Evolutionary conservation across 306 rosid genomes (phyloP).

Genomic region (Acmispon strigosus): DNA sequence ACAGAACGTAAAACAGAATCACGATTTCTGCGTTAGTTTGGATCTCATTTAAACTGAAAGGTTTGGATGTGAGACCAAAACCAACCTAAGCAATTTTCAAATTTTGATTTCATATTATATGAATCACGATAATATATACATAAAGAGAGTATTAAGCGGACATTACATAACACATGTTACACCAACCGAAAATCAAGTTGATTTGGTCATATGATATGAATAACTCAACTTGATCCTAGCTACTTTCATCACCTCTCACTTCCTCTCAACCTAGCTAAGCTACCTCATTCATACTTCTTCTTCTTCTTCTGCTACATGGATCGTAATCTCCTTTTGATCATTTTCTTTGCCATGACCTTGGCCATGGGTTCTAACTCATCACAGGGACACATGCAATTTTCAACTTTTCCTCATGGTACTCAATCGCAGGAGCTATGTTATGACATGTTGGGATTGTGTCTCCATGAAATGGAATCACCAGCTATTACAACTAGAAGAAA

Average conservation of each 20-base stretch:
- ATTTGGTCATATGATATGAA: not conserved
- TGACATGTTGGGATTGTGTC: constrained; percentile 23
- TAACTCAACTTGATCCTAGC: not conserved
- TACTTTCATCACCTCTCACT: not conserved
- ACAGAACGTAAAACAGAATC: constrained; percentile 6
- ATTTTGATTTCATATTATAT: not conserved
- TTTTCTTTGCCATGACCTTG: not conserved
- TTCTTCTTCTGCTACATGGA: constrained; percentile 2
- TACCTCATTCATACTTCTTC: not conserved
- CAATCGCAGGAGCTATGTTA: not conserved
- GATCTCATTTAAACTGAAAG: not conserved
- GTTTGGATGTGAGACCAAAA: not conserved
- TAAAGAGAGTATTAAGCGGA: not conserved
- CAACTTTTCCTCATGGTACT: not conserved
- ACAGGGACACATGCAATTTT: not conserved
- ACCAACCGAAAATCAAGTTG: not conserved
- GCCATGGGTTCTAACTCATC: constrained; percentile 7
- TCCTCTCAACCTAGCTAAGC: not conserved
- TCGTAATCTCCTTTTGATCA: not conserved
- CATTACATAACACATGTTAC: constrained; percentile 6
- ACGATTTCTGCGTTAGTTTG: constrained; percentile 1
- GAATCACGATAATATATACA: not conserved
- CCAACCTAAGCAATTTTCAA: not conserved
- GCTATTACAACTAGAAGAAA: constrained; percentile 14
- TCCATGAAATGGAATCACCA: constrained; percentile 2